These are phyloP conservation scores for Hyphopichia homilentoma DNA, from an alignment of 805 yeast genomes.

Conservation along the genomic window DNA sequence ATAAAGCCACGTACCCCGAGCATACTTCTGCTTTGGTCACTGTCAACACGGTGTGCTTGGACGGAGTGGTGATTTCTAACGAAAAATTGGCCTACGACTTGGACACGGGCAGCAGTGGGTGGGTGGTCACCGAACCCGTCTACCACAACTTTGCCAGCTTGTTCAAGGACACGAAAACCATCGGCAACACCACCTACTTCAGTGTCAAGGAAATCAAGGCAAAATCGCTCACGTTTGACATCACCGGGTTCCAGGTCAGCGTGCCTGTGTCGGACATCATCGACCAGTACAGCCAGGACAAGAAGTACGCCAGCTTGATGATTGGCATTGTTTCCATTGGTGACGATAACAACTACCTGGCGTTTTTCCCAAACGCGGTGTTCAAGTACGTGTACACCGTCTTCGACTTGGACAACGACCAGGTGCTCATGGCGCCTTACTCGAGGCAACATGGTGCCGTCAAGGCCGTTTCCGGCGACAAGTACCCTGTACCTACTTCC, in stretches of 20 bases:
- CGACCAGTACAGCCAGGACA: conserved; percentile 6
- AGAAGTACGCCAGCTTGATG: conserved; percentile 4
- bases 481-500: conserved; percentile 2
- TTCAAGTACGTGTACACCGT: conserved; percentile 3
- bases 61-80: conserved; percentile 2
- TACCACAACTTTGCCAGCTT: conserved; percentile 5
- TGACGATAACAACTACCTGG: conserved; percentile 1
- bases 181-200: conserved; percentile 3
- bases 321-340: conserved; percentile 6
- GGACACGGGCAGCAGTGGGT: conserved; percentile 9
- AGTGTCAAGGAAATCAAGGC: conserved; percentile 3
- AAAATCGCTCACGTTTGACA: conserved; percentile 3
- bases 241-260: conserved; percentile 6
- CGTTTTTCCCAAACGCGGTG: not conserved
- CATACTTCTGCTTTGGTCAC: conserved; percentile 5
- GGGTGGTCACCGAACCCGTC: conserved; percentile 7
- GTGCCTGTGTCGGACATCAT: conserved; percentile 8
- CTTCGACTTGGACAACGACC: conserved; percentile 1
- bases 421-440: conserved; percentile 3
- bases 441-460: not conserved
- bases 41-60: conserved; percentile 4
- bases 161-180: conserved; percentile 2
- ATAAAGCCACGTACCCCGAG: not conserved
- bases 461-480: not conserved
- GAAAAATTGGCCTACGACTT: conserved; percentile 7